Evolutionary conservation across 176 grass and related monocot species (phyloP).

Genomic region (Lolium perenne): DNA sequence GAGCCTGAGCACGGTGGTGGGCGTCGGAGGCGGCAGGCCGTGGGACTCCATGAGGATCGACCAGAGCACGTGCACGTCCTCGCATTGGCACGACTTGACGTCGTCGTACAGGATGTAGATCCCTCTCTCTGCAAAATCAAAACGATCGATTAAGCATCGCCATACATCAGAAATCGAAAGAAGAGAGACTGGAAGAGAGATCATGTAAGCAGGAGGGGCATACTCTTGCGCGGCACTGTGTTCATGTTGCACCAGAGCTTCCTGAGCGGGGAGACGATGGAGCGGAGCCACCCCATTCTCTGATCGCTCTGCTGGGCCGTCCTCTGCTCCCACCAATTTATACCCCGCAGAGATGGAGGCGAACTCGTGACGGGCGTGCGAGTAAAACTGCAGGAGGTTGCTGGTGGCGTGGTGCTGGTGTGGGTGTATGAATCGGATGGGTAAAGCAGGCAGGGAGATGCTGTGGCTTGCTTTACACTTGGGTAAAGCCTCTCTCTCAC

Average conservation of each 20-base stretch:
- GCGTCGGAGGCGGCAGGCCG: conserved; percentile 55
- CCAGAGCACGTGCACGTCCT: conserved; percentile 77
- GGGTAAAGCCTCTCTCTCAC: conserved; percentile 48
- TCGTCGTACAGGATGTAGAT: conserved; percentile 69
- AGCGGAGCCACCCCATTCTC: conserved; percentile 60
- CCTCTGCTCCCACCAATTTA: neutral
- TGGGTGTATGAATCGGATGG: neutral
- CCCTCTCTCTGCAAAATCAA: conserved; percentile 40
- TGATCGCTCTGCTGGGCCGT: neutral
- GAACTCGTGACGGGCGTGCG: neutral
- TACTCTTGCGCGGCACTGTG: conserved; percentile 47
- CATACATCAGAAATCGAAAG: neutral
- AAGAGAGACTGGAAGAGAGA: neutral
- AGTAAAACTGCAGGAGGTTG: neutral
- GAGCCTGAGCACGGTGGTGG: conserved; percentile 13
- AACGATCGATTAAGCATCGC: neutral
- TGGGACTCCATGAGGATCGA: conserved; percentile 58
- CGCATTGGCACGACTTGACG: conserved; percentile 75
- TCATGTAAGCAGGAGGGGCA: neutral
- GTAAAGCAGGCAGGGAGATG: neutral
- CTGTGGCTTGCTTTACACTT: conserved; percentile 59
- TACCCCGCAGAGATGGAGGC: neutral
- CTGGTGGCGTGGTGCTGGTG: conserved; percentile 33
- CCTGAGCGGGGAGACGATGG: conserved; percentile 52
- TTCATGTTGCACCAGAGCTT: conserved; percentile 57